Evolutionary conservation across 768 basidiomycete genomes (phyloP), one percentile per base, ranked within the genome.

Genomic region (Amanita rubescens): DNA sequence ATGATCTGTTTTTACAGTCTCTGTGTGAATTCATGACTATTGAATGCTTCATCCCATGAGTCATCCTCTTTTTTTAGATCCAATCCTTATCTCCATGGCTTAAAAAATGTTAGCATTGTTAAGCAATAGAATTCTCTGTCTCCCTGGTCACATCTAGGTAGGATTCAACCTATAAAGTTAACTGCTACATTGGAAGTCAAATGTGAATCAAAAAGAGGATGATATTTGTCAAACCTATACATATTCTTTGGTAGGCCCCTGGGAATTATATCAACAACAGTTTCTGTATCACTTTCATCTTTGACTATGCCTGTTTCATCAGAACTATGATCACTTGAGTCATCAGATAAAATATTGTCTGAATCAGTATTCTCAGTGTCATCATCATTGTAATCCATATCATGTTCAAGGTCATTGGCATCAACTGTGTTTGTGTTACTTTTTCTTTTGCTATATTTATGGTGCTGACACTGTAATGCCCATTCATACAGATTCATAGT

Each of bases 401-500:
- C n/a, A n/a, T n/a, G 10, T 48, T 14, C 3, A n/a, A 3, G 6
- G 6, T 48, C 46, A 25, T 46, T 32, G n/a, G 30, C 32, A 17
- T 30, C 38, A 25, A n/a, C n/a, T n/a, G n/a, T n/a, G n/a, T n/a
- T n/a, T n/a, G 46, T 51, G 27, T 43, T 9, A 22, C 33, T 27
- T 46, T 49, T 30, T 10, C 17, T 49, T 45, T 17, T 44, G 32
- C 32, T 30, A 22, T 25, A 34, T 34, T 60, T 56, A 14, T 49
- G 53, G 37, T 53, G 53, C 27, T 54, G 42, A 45, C 57, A 61
- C 17, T 54, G 33, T 35, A 51, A 19, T 10, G 65, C 49, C 62
- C 61, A 68, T 22, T 70, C 65, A 61, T 69, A 69, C n/a, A 69
- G 46, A 54, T 35, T 55, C 27, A 64, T 39, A 54, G 56, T 1